Evolutionary conservation across 192 early-diverging fungal species (phyloP).

Genomic region (Allomyces arbusculus): DNA sequence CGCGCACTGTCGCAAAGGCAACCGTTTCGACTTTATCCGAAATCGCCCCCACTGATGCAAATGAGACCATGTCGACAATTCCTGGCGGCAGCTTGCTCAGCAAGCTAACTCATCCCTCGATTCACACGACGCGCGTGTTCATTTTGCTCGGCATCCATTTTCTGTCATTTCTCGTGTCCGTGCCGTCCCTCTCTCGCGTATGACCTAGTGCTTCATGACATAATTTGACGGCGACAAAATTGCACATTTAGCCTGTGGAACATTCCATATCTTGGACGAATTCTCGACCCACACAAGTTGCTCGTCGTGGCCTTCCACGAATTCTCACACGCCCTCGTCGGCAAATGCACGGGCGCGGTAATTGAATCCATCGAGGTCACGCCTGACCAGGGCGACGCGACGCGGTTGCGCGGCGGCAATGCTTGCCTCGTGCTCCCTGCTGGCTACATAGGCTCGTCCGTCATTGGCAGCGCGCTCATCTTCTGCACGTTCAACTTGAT

Average conservation of each 20-base stretch:
- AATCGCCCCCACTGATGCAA: no score
- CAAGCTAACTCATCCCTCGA: no score
- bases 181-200: no score
- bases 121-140: no score
- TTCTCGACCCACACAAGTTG: slow-evolving; percentile 86
- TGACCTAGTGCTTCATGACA: no score
- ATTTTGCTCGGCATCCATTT: no score
- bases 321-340: slow-evolving; percentile 78
- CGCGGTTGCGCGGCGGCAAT: slow-evolving; percentile 47
- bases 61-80: no score
- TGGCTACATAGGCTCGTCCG: slow-evolving; percentile 72
- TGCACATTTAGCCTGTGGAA: slow-evolving; percentile 41
- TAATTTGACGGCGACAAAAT: no score
- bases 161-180: no score
- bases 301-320: slow-evolving; percentile 86
- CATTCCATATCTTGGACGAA: slow-evolving; percentile 57
- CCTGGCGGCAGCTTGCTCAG: no score
- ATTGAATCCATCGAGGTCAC: slow-evolving; percentile 76
- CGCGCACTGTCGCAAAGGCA: no score
- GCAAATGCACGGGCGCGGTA: slow-evolving; percentile 62
- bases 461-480: slow-evolving; percentile 82
- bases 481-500: slow-evolving; percentile 76
- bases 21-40: no score
- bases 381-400: slow-evolving; percentile 79
- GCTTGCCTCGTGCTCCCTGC: slow-evolving; percentile 64